Base-by-base conservation (phyloP, 2,329 filamentous ascomycete genomes). In the Thielaviopsis musarum region DNA sequence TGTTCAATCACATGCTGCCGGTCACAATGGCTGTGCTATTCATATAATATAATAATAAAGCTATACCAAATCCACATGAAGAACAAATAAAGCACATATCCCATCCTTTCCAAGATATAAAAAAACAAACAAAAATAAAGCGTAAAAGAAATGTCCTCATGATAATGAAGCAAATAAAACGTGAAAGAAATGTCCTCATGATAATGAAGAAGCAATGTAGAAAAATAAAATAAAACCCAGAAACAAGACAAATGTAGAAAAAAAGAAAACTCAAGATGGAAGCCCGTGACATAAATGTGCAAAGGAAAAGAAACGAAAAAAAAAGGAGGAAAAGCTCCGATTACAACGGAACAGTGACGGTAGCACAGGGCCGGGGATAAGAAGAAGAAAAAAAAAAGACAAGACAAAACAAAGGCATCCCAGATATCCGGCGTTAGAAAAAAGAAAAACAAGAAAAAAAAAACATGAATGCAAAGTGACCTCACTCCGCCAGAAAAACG, bases 331-430 rank as follows among this genome's bases (percentile, higher is more conserved):
- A 55, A 53, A 48, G 24, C n/a, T 34, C 28, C n/a, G 54, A 58
- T 45, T 58, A 59, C 58, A 59, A 56, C 38, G 57, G 26, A 45
- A 49, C 45, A 49, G 9, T 28, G 41, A 26, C n/a, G 52, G 7
- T 21, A 24, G 28, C 45, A 17, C 56, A n/a, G 10, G 13, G 22
- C 38, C 22, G 15, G 13, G 49, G 26, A 57, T 28, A 17, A n/a
- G 13, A 56, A 41, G 9, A 34, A 24, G n/a, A 56, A 56, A 54
- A 59, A 54, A 38, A 30, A 60, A 54, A 54, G 56, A 56, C 15
- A 17, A 48, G 45, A 53, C 45, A 19, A 38, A 24, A 61, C 52
- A 60, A n/a, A 28, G 22, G 24, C 34, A 52, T 26, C 34, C 34
- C 34, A 49, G 10, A 21, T n/a, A 49, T 49, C 38, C 38, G 10